These are phyloP conservation scores for Coniochaeta pulveracea DNA, from an alignment of 2,329 filamentous ascomycete genomes.

Conservation along the genomic window DNA sequence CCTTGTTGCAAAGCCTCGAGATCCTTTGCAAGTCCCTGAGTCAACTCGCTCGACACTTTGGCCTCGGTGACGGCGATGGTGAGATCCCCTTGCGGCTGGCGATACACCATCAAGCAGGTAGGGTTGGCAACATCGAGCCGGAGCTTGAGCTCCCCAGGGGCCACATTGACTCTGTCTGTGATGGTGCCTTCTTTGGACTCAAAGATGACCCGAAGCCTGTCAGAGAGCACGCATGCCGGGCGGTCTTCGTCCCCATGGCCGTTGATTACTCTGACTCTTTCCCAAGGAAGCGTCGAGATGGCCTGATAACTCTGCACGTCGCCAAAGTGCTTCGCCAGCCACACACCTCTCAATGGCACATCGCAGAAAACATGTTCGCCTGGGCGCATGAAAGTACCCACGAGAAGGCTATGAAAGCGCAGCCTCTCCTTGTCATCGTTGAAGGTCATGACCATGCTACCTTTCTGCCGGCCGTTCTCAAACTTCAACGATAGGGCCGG, in stretches of 20 bases:
- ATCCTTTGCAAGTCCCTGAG: conserved; percentile 51
- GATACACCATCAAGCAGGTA: conserved; percentile 53
- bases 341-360: conserved; percentile 53
- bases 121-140: conserved; percentile 51
- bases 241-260: conserved; percentile 53
- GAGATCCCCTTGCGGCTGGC: conserved; percentile 66
- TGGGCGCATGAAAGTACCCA: conserved; percentile 56
- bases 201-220: conserved; percentile 63
- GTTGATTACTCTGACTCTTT: conserved; percentile 61
- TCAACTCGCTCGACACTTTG: conserved; percentile 48
- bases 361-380: conserved; percentile 64
- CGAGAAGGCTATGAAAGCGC: conserved; percentile 60
- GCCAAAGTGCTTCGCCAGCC: conserved; percentile 42
- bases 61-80: conserved; percentile 65
- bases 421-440: conserved; percentile 59
- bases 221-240: conserved; percentile 58
- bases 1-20: conserved; percentile 44
- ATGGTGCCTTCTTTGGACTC: conserved; percentile 68
- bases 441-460: conserved; percentile 70
- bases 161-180: conserved; percentile 75
- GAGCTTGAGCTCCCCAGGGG: conserved; percentile 60
- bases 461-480: conserved; percentile 52
- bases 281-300: conserved; percentile 48
- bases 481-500: conserved; percentile 63
- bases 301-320: conserved; percentile 37